phyloP scores from a whole-genome alignment of 345 rosid species.

The Angophora floribunda region DNA sequence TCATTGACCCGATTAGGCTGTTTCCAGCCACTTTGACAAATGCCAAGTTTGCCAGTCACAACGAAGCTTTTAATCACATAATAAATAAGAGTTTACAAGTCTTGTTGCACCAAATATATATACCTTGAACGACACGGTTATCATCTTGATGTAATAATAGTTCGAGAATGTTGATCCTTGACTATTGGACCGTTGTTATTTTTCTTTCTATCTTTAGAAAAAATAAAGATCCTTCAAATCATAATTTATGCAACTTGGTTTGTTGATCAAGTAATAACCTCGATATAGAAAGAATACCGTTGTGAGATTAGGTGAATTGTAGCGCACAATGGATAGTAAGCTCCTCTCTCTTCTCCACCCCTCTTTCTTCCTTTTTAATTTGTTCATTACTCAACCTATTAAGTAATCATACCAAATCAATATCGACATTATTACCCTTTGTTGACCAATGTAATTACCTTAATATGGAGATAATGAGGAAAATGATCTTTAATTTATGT shows the following conservation, averaged over 20 bases:
- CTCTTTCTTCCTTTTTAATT: no score
- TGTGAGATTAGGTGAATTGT: not conserved
- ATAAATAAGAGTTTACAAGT: not conserved
- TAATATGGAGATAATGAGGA: not conserved
- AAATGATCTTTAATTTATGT: not conserved
- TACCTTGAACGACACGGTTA: not conserved
- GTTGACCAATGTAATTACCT: not conserved
- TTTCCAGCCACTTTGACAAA: not conserved
- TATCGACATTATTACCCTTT: not conserved
- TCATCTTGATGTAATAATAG: not conserved
- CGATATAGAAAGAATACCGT: no score
- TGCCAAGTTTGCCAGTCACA: not conserved
- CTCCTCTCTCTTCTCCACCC: not conserved
- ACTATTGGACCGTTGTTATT: not conserved
- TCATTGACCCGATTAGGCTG: not conserved
- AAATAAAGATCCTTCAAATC: not conserved
- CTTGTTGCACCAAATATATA: not conserved
- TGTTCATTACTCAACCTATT: not conserved
- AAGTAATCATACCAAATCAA: not conserved
- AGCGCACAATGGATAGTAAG: not conserved
- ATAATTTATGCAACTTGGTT: not conserved
- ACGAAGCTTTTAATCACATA: not conserved
- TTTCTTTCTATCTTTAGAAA: not conserved
- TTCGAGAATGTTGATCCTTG: not conserved
- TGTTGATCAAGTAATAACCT: not conserved